Percentiles rank a stretch among this genome's conserved stretches.
phyloP scores from a whole-genome alignment of 139 green algal genomes.

The Pleodorina starrii region DNA sequence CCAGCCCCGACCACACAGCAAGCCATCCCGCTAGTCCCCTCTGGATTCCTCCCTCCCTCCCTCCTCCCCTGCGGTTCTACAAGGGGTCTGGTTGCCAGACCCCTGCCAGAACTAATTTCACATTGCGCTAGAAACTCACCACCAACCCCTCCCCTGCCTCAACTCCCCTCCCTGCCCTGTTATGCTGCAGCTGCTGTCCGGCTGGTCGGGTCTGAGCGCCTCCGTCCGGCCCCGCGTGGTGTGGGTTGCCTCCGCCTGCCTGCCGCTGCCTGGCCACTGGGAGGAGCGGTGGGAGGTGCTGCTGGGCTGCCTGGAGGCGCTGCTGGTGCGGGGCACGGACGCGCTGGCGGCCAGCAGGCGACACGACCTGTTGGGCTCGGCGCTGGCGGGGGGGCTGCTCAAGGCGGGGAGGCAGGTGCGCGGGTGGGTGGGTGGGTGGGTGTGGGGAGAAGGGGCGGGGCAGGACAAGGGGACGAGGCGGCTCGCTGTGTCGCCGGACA shows the following conservation, averaged over 20 bases:
- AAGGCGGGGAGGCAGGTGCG: slow-evolving; percentile 51
- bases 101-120: no score
- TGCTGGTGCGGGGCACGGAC: slow-evolving; percentile 37
- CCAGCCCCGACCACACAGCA: no score
- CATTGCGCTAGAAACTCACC: no score
- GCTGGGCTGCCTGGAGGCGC: slow-evolving; percentile 16
- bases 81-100: no score
- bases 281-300: slow-evolving; percentile 60
- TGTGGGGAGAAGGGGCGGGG: no score
- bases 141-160: no score
- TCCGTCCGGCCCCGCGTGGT: slow-evolving; percentile 68
- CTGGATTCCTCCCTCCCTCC: not conserved
- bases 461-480: no score
- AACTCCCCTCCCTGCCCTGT: no score
- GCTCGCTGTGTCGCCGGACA: no score
- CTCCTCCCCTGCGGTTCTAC: no score
- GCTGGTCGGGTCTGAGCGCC: slow-evolving; percentile 64
- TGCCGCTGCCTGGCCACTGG: slow-evolving; percentile 52
- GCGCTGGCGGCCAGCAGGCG: not conserved
- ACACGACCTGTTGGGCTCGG: slow-evolving; percentile 50
- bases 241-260: slow-evolving; percentile 72
- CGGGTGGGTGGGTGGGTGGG: no score
- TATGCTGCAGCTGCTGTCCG: slow-evolving; percentile 70
- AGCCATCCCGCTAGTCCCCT: no score
- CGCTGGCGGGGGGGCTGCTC: slow-evolving; percentile 50